Percentiles rank a stretch among this genome's conserved stretches.
Conservation (phyloP, 768 basidiomycete species). For the Pulveroboletus ravenelii region DNA sequence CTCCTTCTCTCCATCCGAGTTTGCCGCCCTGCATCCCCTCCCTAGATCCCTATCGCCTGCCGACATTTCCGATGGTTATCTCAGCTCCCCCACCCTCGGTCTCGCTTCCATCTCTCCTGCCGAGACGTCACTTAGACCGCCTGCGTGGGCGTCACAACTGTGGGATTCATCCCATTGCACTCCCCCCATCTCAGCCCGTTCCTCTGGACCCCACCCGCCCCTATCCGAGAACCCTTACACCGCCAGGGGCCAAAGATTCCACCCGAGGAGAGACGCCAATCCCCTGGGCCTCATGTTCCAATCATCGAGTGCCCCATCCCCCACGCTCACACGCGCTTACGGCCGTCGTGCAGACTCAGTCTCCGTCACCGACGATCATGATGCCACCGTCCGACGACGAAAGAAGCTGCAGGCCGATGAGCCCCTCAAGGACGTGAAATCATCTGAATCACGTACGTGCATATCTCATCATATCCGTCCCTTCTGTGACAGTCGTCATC, state of each 20-base stretch:
- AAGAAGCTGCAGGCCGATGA: conserved; percentile 37
- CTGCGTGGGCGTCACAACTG: conserved; percentile 63
- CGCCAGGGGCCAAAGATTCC: conserved; percentile 36
- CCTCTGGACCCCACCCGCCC: conserved; percentile 46
- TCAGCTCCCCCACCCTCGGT: conserved; percentile 38
- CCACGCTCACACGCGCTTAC: conserved; percentile 53
- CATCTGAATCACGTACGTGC: conserved; percentile 46
- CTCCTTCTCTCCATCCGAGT: conserved; percentile 57
- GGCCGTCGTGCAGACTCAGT: conserved; percentile 65
- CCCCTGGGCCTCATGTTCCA: conserved; percentile 58
- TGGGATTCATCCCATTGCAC: conserved; percentile 52
- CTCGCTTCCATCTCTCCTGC: conserved; percentile 57
- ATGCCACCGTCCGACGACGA: conserved; percentile 69
- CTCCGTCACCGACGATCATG: conserved; percentile 55
- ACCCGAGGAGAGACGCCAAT: conserved; percentile 37
- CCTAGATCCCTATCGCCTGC: conserved; percentile 60
- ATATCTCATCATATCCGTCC: conserved; percentile 27
- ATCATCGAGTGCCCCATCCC: conserved; percentile 67
- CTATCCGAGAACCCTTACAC: conserved; percentile 39
- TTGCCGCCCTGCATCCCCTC: conserved; percentile 57
- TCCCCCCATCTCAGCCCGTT: conserved; percentile 38
- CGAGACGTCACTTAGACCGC: conserved; percentile 54
- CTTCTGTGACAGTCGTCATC: conserved; percentile 27
- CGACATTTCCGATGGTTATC: conserved; percentile 46
- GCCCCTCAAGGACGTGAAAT: conserved; percentile 36